Evolutionary conservation across 495 filamentous ascomycete species (phyloP).

Genomic region (Chaetomium cochliodes): DNA sequence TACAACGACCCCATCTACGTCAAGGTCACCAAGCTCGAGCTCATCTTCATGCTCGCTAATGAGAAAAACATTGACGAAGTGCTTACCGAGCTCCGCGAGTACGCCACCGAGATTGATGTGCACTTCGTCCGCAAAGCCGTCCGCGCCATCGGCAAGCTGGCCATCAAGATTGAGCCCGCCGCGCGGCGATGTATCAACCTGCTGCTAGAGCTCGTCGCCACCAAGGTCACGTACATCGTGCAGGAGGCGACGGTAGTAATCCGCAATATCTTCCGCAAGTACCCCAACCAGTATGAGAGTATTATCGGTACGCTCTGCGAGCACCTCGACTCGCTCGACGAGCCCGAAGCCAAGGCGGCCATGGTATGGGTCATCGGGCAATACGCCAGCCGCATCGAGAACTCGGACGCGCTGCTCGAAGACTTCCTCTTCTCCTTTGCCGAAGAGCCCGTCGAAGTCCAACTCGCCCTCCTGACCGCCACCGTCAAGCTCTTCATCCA

Average conservation of each 20-base stretch:
- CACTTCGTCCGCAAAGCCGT: conserved; percentile 98
- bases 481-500: conserved; percentile 99
- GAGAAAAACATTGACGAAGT: conserved; percentile 97
- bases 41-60: conserved; percentile 98
- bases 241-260: conserved; percentile 99
- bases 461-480: conserved; percentile 89
- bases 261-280: conserved; percentile 98
- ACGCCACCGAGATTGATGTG: conserved; percentile 97
- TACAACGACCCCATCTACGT: conserved; percentile 99
- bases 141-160: conserved; percentile 94
- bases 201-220: conserved; percentile 87
- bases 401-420: conserved; percentile 87
- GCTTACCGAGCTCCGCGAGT: conserved; percentile 90
- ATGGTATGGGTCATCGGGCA: conserved; percentile 99
- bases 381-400: conserved; percentile 95
- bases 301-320: conserved; percentile 96
- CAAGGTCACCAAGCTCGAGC: conserved; percentile 97
- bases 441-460: conserved; percentile 92
- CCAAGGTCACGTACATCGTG: conserved; percentile 99
- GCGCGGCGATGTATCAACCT: conserved; percentile 88
- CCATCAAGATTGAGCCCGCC: conserved; percentile 97
- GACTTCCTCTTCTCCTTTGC: conserved; percentile 92
- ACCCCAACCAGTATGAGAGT: conserved; percentile 96
- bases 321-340: conserved; percentile 93
- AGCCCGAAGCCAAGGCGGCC: conserved; percentile 98